Evolutionary conservation across 1,284 basidiomycete species (phyloP), one percentile per base, ranked within the genome.

Genomic region (Trichosporon sp.): DNA sequence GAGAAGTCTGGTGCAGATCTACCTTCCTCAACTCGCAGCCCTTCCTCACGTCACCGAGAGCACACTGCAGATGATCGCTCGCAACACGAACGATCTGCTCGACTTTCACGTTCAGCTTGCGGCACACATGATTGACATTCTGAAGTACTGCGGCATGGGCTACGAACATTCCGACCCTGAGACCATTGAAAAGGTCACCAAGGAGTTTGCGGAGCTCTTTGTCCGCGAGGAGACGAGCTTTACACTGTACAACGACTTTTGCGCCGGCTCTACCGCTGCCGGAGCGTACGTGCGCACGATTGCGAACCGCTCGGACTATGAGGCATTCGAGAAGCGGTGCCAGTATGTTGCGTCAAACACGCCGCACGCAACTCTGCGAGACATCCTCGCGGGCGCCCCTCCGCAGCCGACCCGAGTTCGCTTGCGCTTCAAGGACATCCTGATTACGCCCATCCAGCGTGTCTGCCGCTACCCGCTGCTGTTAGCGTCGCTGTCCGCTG

Each of bases 391-490:
- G 54, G 79, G 72, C 33, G 60, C 66, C 33, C 54, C 68, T 33
- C 40, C 71, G 16, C 62, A 65, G 10, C 54, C 72, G 16, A 64
- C 66, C 36, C 70, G 75, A 10, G 72, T 71, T 10, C 72, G 79
- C n/a, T 69, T 81, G 9, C 77, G 78, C 56, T 85, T 93, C 58
- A 82, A 86, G 70, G 92, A 95, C 79, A 90, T 92, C 74, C 83
- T 95, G 79, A 94, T 95, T 80, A 91, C 91, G 76, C 92, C 92
- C 6, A 85, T 94, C 19, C 92, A 95, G 78, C 83, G 92, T 44
- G 88, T 95, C 56, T 95, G 92, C 84, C 91, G 89, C 72, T 97
- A 97, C 75, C 92, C 92, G 9, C 84, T 96, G 46, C 84, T 97
- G 13, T 85, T 97, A 36, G 87, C 88, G 64, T 87, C 90, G 70